phyloP scores from a whole-genome alignment of 1,284 basidiomycete genomes.

The Macrocystidia cucumis region DNA sequence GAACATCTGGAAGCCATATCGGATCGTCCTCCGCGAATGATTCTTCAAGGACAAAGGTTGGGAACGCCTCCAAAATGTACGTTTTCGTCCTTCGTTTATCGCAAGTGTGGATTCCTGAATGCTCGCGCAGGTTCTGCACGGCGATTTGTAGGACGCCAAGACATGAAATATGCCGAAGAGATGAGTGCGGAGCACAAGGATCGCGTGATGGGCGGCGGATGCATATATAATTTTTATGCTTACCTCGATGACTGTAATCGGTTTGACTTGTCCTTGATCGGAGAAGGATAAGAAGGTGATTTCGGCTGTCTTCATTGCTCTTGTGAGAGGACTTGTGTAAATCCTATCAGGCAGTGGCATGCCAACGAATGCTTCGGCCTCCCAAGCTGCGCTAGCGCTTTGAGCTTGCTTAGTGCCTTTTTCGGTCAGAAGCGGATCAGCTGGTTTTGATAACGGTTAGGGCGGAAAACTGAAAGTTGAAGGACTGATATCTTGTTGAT shows the following conservation, averaged over 20 bases:
- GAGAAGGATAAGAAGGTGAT: conserved; percentile 47
- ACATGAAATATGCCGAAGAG: not conserved
- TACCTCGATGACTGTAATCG: conserved; percentile 51
- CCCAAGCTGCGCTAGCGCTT: conserved; percentile 50
- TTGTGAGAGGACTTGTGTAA: conserved; percentile 68
- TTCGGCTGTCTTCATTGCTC: conserved; percentile 64
- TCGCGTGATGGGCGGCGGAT: conserved; percentile 8
- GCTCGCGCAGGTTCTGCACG: conserved; percentile 37
- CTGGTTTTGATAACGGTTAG: conserved; percentile 20
- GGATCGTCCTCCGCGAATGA: conserved; percentile 69
- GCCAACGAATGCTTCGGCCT: conserved; percentile 38
- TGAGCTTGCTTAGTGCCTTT: conserved; percentile 61
- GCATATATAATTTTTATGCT: no score
- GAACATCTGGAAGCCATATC: conserved; percentile 56
- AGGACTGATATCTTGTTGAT: conserved; percentile 1
- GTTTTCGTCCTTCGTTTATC: conserved; percentile 55
- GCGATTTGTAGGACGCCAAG: not conserved
- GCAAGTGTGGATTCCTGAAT: conserved; percentile 67
- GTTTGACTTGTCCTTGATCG: conserved; percentile 15
- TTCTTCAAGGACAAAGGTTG: conserved; percentile 54
- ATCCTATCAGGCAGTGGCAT: conserved; percentile 56
- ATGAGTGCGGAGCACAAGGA: conserved; percentile 1
- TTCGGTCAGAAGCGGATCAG: conserved; percentile 70
- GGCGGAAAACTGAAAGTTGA: not conserved
- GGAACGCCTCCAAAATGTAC: conserved; percentile 50